A percentile compares a stretch with the other conserved stretches of the same genome.
phyloP scores from a whole-genome alignment of 2,329 filamentous ascomycete genomes.

The Aspergillus carbonarius region DNA sequence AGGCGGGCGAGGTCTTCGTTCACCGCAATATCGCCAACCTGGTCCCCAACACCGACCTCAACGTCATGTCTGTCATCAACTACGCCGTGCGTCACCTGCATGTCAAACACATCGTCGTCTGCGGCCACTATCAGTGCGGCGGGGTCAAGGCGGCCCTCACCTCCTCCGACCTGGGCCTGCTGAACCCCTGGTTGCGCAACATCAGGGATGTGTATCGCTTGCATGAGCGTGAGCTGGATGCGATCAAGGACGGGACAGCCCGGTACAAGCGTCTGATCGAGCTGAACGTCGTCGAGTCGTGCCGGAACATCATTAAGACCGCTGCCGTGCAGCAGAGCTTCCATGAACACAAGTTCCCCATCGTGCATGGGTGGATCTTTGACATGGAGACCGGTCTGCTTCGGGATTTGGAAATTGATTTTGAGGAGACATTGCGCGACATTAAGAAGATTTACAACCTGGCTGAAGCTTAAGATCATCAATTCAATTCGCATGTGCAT shows the following conservation, averaged over 20 bases:
- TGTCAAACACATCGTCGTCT: constrained; percentile 63
- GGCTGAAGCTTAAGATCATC: no score
- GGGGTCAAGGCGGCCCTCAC: constrained; percentile 57
- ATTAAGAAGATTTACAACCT: no score
- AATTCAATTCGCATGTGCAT: neutral
- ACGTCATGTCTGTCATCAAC: constrained; percentile 72
- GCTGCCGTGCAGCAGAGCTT: constrained; percentile 65
- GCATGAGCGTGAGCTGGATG: constrained; percentile 55
- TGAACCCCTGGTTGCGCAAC: constrained; percentile 59
- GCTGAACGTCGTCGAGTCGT: constrained; percentile 71
- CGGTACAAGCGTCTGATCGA: constrained; percentile 57
- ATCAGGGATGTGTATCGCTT: constrained; percentile 18
- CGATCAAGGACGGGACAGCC: constrained; percentile 44
- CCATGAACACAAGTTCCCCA: constrained; percentile 37
- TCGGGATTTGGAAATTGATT: constrained; percentile 50
- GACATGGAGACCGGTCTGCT: constrained; percentile 61
- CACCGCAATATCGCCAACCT: constrained; percentile 92
- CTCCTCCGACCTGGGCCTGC: constrained; percentile 57
- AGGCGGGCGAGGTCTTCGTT: constrained; percentile 82
- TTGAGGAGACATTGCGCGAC: no score
- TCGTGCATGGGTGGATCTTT: constrained; percentile 73
- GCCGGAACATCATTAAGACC: constrained; percentile 46
- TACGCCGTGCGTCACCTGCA: constrained; percentile 73
- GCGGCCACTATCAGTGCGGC: constrained; percentile 62
- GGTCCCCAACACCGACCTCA: constrained; percentile 71